phyloP scores from a whole-genome alignment of 805 yeast species.

The Wickerhamiella occidentalis region DNA sequence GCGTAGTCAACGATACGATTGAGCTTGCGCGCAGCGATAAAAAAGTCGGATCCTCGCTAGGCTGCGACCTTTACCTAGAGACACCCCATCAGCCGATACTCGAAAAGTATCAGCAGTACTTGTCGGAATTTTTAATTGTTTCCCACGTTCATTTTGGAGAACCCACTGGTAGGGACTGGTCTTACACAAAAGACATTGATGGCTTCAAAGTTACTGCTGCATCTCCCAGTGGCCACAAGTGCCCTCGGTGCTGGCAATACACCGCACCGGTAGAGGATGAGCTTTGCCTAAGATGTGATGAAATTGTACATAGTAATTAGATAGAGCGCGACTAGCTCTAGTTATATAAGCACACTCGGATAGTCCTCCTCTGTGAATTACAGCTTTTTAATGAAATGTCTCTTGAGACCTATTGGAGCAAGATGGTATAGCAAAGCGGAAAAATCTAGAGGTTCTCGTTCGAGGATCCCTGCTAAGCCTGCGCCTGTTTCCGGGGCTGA shows the following conservation, averaged over 20 bases:
- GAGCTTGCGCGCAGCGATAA: conserved; percentile 47
- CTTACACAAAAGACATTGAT: conserved; percentile 27
- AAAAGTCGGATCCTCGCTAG: conserved; percentile 40
- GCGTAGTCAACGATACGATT: conserved; percentile 37
- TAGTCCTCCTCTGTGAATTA: too few relatives aligned
- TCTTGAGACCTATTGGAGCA: neutral
- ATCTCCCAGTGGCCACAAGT: conserved; percentile 43
- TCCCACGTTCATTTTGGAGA: conserved; percentile 41
- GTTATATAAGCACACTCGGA: too few relatives aligned
- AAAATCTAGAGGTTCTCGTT: neutral
- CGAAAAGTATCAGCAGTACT: conserved; percentile 31
- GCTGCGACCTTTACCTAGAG: conserved; percentile 37
- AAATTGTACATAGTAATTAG: conserved; percentile 22
- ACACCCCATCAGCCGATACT: conserved; percentile 16
- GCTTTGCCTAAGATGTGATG: conserved; percentile 58
- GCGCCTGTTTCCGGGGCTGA: neutral
- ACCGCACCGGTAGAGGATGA: conserved; percentile 39
- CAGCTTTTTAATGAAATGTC: neutral
- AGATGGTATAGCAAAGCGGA: neutral
- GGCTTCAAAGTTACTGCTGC: conserved; percentile 31
- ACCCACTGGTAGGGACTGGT: conserved; percentile 22
- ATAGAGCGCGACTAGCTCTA: too few relatives aligned
- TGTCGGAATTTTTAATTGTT: conserved; percentile 49
- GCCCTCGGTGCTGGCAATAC: conserved; percentile 93
- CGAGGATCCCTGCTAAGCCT: neutral